phyloP scores from a whole-genome alignment of 2,329 filamentous ascomycete genomes.

The Furcasterigmium sp. region DNA sequence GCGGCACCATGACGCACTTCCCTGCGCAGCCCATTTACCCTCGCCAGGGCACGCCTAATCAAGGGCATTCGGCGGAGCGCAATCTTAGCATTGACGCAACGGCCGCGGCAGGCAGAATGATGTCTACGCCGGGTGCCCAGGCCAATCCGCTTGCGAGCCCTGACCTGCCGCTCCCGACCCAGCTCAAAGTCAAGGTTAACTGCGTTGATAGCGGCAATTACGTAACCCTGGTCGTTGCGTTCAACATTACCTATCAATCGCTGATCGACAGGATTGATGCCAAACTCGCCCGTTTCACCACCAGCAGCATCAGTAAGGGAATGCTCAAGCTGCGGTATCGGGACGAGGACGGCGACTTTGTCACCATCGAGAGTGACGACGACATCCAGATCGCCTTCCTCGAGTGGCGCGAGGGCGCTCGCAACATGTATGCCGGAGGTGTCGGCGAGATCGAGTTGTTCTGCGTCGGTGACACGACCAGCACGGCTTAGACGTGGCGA shows the following conservation, averaged over 20 bases:
- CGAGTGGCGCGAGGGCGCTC: constrained; percentile 76
- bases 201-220: constrained; percentile 74
- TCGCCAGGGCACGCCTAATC: constrained; percentile 39
- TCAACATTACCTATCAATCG: constrained; percentile 91
- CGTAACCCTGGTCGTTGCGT: constrained; percentile 91
- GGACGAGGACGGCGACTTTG: constrained; percentile 88
- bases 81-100: constrained; percentile 32
- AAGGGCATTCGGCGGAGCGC: constrained; percentile 25
- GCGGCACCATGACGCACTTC: constrained; percentile 50
- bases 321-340: constrained; percentile 83
- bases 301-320: constrained; percentile 75
- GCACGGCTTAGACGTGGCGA: constrained; percentile 2
- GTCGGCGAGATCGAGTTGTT: constrained; percentile 85
- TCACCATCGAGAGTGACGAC: constrained; percentile 91
- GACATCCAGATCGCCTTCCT: constrained; percentile 95
- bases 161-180: constrained; percentile 57
- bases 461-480: constrained; percentile 53
- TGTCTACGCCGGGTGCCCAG: constrained; percentile 35
- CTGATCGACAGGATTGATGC: constrained; percentile 94
- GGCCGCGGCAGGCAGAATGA: constrained; percentile 33
- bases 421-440: constrained; percentile 55
- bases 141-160: constrained; percentile 31
- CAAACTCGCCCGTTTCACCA: constrained; percentile 83
- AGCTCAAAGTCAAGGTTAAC: constrained; percentile 93
- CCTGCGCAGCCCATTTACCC: constrained; percentile 48